Conservation (phyloP, 257 asterid species). For the Fraxinus americana region DNA sequence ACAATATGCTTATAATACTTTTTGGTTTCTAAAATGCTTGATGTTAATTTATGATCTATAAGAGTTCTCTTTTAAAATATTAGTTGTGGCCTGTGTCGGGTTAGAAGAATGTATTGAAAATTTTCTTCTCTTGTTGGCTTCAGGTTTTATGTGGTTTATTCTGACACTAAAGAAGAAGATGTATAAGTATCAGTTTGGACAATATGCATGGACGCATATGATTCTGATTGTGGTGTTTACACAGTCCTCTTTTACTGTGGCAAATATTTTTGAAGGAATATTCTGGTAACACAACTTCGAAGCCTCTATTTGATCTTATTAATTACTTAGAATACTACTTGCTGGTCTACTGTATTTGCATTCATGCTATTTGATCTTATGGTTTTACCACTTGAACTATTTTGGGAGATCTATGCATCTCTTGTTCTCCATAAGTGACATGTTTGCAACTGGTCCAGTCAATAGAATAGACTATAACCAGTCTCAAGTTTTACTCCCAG, state of each 20-base stretch:
- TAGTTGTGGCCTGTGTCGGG: neutral
- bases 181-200: constrained; percentile 94
- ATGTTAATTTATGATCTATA: neutral
- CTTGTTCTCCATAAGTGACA: neutral
- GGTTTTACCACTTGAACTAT: neutral
- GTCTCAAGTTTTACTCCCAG: neutral
- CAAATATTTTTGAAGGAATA: constrained; percentile 80
- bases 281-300: constrained; percentile 56
- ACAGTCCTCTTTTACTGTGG: constrained; percentile 79
- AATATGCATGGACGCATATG: constrained; percentile 92
- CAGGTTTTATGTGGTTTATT: constrained; percentile 95
- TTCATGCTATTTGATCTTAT: neutral
- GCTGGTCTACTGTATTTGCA: neutral
- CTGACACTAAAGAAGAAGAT: constrained; percentile 81
- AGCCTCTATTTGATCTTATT: constrained; percentile 4
- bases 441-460: neutral
- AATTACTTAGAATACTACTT: constrained; percentile 12
- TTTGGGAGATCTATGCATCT: neutral
- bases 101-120: constrained; percentile 13
- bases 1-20: neutral
- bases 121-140: constrained; percentile 26
- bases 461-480: neutral
- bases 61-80: neutral
- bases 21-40: neutral
- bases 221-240: constrained; percentile 76